Percentiles rank a stretch among this genome's conserved stretches.
These are phyloP conservation scores for Irpex sp. DNA, from an alignment of 1,284 basidiomycete species.

Conservation along the genomic window DNA sequence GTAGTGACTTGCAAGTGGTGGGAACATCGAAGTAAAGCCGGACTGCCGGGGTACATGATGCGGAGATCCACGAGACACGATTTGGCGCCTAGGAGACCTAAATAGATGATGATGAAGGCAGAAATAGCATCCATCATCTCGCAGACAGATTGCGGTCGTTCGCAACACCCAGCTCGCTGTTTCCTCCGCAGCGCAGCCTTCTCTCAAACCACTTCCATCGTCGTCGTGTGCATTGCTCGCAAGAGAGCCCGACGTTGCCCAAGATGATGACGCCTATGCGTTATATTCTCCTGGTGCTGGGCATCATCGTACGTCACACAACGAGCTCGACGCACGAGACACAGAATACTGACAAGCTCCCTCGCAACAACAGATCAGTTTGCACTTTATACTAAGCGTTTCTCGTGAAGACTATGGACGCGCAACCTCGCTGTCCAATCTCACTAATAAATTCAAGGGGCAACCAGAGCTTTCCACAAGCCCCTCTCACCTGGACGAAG, in stretches of 20 bases:
- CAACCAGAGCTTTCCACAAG: constrained; percentile 13
- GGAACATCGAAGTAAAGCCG: no score
- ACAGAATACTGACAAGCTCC: neutral
- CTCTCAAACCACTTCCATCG: neutral
- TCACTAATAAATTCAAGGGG: constrained; percentile 43
- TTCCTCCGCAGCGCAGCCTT: neutral
- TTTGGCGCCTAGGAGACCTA: neutral
- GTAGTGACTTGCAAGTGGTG: no score
- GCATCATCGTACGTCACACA: constrained; percentile 50
- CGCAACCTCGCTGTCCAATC: constrained; percentile 54
- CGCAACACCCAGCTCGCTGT: neutral
- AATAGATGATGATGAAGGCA: neutral
- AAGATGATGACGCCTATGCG: constrained; percentile 79
- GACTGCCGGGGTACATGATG: neutral
- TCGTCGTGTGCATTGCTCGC: constrained; percentile 4
- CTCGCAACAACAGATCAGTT: constrained; percentile 45
- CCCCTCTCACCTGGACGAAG: constrained; percentile 49
- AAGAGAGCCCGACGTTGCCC: constrained; percentile 14
- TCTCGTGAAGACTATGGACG: constrained; percentile 67
- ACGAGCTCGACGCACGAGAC: neutral
- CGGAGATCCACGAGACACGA: neutral
- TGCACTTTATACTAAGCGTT: constrained; percentile 71
- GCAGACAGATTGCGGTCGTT: neutral
- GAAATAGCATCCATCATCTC: neutral
- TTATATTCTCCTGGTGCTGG: constrained; percentile 65